phyloP scores from a whole-genome alignment of 2,329 filamentous ascomycete genomes.

The Amauroascus verrucosus region DNA sequence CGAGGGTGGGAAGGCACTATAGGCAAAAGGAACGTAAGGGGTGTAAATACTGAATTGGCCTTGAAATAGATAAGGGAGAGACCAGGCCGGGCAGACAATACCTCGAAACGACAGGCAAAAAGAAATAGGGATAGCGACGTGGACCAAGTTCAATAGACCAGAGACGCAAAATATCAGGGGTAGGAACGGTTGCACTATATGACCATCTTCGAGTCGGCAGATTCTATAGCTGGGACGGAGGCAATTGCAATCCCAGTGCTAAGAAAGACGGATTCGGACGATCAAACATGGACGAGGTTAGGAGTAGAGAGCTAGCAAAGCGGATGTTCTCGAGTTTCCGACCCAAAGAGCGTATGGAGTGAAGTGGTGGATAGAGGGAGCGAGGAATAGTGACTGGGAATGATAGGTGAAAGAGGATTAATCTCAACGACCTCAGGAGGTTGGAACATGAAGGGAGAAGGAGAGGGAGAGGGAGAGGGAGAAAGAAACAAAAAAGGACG shows the following conservation, averaged over 20 bases:
- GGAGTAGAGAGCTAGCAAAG: slow-evolving; percentile 12
- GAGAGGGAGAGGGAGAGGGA: slow-evolving; percentile 10
- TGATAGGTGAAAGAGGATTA: neutral
- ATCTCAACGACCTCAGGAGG: neutral
- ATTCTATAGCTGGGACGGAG: neutral
- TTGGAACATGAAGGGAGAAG: neutral
- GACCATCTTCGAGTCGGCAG: slow-evolving; percentile 6
- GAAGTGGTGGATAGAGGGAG: neutral
- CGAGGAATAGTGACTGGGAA: neutral
- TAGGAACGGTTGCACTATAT: neutral
- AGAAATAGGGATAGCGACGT: neutral
- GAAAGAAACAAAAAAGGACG: slow-evolving; percentile 16
- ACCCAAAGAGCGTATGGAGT: slow-evolving; percentile 15
- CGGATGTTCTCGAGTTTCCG: neutral
- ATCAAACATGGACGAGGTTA: slow-evolving; percentile 22
- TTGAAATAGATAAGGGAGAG: neutral
- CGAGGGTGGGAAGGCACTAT: slow-evolving; percentile 12
- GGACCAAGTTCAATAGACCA: neutral
- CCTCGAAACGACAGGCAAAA: slow-evolving; percentile 3
- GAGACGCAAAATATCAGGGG: slow-evolving; percentile 1
- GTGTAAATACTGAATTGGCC: neutral
- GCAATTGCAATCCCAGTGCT: neutral
- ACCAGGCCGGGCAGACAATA: neutral
- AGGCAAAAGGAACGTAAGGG: neutral
- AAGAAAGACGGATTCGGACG: slow-evolving; percentile 12